Evolutionary conservation across 148 eudicot genomes (phyloP).

Genomic region (Rhododendron kiyosumense): DNA sequence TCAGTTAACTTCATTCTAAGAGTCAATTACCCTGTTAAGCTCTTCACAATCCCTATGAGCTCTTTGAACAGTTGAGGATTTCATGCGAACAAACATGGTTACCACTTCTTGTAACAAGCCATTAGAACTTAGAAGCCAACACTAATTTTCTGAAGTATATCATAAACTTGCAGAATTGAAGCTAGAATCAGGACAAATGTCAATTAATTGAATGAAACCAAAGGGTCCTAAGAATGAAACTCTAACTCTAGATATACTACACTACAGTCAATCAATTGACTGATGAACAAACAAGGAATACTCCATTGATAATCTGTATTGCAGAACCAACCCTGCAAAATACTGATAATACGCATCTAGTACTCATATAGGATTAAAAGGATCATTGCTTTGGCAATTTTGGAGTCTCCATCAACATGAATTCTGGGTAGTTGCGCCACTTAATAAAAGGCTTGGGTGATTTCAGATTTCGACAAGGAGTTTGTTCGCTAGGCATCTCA

Average conservation of each 20-base stretch:
- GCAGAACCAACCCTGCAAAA: background rate
- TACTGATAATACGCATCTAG: background rate
- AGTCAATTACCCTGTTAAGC: background rate
- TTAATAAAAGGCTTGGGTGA: constrained; percentile 21
- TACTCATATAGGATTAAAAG: background rate
- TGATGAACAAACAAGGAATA: background rate
- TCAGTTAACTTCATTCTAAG: background rate
- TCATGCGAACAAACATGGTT: no score
- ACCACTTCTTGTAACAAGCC: no score
- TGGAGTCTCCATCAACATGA: constrained; percentile 33
- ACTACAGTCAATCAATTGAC: background rate
- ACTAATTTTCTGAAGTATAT: background rate
- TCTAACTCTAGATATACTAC: background rate
- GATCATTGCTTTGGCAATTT: constrained; percentile 9
- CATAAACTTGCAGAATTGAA: background rate
- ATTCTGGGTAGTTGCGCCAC: constrained; percentile 19
- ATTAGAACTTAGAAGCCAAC: background rate
- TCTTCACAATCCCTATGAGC: no score
- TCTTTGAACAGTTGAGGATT: background rate
- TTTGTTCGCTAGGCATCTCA: constrained; percentile 9
- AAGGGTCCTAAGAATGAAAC: background rate
- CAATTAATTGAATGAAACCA: background rate
- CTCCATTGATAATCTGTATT: background rate
- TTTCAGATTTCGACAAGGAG: constrained; percentile 25
- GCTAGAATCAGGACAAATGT: background rate